phyloP scores from a whole-genome alignment of 805 yeast species.

The Komagataella pseudopastoris region DNA sequence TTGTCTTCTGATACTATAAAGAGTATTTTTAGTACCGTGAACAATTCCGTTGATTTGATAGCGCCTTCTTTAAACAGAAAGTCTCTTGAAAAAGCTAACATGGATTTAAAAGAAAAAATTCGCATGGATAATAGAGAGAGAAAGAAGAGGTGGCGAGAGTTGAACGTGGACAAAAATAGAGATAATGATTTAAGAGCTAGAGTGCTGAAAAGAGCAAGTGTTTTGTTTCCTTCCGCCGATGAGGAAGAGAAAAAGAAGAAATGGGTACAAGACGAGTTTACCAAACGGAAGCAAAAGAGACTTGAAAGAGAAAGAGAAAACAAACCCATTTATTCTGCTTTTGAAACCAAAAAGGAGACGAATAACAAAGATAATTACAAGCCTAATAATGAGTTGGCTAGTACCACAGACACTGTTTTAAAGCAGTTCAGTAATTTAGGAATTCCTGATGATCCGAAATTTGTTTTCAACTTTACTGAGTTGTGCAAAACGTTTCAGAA shows the following conservation, averaged over 20 bases:
- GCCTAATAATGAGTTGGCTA: conserved; percentile 10
- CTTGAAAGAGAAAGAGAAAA: conserved; percentile 26
- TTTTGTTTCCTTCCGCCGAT: conserved; percentile 48
- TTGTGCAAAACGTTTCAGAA: not conserved
- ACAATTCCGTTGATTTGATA: not conserved
- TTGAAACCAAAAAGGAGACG: conserved; percentile 2
- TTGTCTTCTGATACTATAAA: not conserved
- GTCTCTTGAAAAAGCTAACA: not conserved
- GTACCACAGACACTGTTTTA: conserved; percentile 13
- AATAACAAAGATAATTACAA: not conserved
- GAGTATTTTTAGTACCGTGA: not conserved
- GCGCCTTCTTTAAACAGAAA: conserved; percentile 1
- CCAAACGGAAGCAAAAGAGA: conserved; percentile 48
- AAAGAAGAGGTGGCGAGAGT: conserved; percentile 75
- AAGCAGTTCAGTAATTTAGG: conserved; percentile 23
- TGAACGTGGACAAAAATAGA: conserved; percentile 67
- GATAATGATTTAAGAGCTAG: conserved; percentile 79
- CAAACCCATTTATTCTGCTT: not conserved
- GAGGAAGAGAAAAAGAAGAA: conserved; percentile 34
- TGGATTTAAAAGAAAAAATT: conserved; percentile 39
- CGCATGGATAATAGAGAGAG: conserved; percentile 62
- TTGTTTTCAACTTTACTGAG: conserved; percentile 1
- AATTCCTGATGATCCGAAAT: conserved; percentile 4
- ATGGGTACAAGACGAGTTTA: conserved; percentile 73
- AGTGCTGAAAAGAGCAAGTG: conserved; percentile 57